These are phyloP conservation scores for Mycothermus thermophilus DNA, from an alignment of 495 filamentous ascomycete species.

Conservation along the genomic window DNA sequence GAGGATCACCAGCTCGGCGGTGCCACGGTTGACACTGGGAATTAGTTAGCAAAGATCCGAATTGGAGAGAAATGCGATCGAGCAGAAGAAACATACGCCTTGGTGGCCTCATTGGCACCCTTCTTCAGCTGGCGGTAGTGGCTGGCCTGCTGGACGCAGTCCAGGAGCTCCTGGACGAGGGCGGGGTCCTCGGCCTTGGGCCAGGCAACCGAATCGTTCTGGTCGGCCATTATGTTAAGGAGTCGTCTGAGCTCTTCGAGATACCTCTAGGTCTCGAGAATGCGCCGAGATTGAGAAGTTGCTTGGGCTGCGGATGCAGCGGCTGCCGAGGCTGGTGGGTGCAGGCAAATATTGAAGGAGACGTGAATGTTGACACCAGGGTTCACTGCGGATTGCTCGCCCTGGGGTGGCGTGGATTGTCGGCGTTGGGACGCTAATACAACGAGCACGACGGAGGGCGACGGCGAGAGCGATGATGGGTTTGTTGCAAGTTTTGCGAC, in stretches of 20 bases:
- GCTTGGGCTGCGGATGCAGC: too few species aligned
- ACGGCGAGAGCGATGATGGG: too few species aligned
- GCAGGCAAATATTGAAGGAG: too few species aligned
- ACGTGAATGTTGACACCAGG: conserved; percentile 11
- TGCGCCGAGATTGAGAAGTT: too few species aligned
- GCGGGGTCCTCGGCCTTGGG: conserved; percentile 66
- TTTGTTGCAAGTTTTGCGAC: neutral
- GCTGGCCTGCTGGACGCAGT: conserved; percentile 73
- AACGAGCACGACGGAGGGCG: too few species aligned
- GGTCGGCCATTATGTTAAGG: conserved; percentile 36
- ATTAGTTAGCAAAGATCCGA: neutral
- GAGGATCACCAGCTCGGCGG: conserved; percentile 73
- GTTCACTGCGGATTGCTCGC: conserved; percentile 22
- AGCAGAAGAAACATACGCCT: conserved; percentile 35
- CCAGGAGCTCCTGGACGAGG: conserved; percentile 68
- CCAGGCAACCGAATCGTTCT: conserved; percentile 55
- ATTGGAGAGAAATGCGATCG: neutral
- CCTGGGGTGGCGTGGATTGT: conserved; percentile 11
- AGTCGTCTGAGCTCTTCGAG: too few species aligned
- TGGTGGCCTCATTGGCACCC: conserved; percentile 59
- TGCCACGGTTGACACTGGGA: conserved; percentile 61
- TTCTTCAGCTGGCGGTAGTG: conserved; percentile 86
- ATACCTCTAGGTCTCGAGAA: too few species aligned
- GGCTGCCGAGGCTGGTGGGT: too few species aligned
- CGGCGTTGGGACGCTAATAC: too few species aligned